Percentiles rank a stretch among this genome's conserved stretches.
Conservation (phyloP, 1,139 yeast genomes). For the Debaryomyces udenii region DNA sequence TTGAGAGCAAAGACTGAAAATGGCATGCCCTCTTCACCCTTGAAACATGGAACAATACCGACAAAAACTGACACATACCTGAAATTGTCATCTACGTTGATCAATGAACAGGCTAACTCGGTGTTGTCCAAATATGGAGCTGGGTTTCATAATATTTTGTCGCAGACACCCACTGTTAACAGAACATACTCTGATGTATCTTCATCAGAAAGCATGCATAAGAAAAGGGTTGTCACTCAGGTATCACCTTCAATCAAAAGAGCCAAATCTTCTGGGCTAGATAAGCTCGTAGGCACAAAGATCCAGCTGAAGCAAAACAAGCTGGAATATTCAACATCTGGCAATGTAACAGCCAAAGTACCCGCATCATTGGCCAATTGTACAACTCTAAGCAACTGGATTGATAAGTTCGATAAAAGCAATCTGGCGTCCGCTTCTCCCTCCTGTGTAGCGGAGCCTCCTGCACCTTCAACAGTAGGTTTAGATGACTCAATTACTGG, state of each 20-base stretch:
- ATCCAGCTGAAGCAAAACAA: slow-evolving; percentile 8
- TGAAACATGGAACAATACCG: slow-evolving; percentile 24
- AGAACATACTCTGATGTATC: slow-evolving; percentile 34
- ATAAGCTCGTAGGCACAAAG: slow-evolving; percentile 14
- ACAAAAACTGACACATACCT: slow-evolving; percentile 4
- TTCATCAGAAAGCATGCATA: slow-evolving; percentile 16
- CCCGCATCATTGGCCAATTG: slow-evolving; percentile 10
- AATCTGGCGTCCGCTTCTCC: slow-evolving; percentile 2
- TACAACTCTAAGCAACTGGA: slow-evolving; percentile 32
- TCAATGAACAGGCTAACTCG: slow-evolving; percentile 38
- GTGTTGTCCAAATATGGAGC: slow-evolving; percentile 45
- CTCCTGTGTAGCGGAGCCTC: background rate
- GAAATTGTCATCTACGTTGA: slow-evolving; percentile 20
- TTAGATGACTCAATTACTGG: background rate
- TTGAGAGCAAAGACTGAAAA: slow-evolving; percentile 9
- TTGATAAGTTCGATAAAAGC: slow-evolving; percentile 33
- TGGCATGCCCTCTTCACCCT: slow-evolving; percentile 39
- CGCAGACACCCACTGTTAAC: slow-evolving; percentile 28
- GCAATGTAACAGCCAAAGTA: slow-evolving; percentile 6
- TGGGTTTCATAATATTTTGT: slow-evolving; percentile 28
- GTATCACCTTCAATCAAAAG: slow-evolving; percentile 28
- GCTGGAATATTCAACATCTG: slow-evolving; percentile 6
- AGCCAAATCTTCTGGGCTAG: slow-evolving; percentile 35
- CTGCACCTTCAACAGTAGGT: background rate
- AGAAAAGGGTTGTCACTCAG: slow-evolving; percentile 9